Conservation (phyloP, 2,329 filamentous ascomycete genomes). For the Cladobotryum mycophilum region DNA sequence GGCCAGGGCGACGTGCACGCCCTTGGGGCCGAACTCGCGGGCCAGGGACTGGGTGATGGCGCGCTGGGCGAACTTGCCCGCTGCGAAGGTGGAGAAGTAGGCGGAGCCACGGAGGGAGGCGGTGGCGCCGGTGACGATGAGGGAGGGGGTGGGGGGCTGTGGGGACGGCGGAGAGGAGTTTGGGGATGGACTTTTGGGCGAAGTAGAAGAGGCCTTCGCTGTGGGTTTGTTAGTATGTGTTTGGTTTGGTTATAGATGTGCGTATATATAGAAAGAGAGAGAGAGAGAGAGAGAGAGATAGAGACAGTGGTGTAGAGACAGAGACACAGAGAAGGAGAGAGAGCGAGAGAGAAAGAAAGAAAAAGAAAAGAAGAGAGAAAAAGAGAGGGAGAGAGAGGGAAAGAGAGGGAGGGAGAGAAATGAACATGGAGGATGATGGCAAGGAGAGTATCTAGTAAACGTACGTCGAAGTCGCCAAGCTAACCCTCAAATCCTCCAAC, state of each 20-base stretch:
- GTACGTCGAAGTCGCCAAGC: constrained; percentile 44
- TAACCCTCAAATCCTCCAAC: constrained; percentile 42
- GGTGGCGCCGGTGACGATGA: constrained; percentile 84
- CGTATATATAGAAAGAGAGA: neutral
- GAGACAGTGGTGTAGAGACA: neutral
- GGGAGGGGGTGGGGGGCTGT: constrained; percentile 57
- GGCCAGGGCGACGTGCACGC: constrained; percentile 76
- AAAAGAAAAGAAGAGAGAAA: neutral
- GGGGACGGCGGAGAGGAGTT: constrained; percentile 56
- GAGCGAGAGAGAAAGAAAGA: neutral
- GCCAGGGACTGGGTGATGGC: constrained; percentile 70
- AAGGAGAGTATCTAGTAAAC: constrained; percentile 21
- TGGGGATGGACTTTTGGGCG: constrained; percentile 63
- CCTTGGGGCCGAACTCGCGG: constrained; percentile 76
- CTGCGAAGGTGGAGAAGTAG: constrained; percentile 63
- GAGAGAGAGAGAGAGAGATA: neutral
- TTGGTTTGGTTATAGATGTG: too few species aligned
- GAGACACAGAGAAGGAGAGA: neutral
- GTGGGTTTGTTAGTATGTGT: neutral
- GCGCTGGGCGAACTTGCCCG: constrained; percentile 73
- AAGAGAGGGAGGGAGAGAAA: neutral
- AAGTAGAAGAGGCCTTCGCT: constrained; percentile 70
- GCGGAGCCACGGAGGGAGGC: constrained; percentile 70
- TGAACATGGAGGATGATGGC: neutral
- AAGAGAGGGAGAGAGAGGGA: neutral